Conservation (phyloP, 2,329 filamentous ascomycete genomes). For the Ascochyta fabae region DNA sequence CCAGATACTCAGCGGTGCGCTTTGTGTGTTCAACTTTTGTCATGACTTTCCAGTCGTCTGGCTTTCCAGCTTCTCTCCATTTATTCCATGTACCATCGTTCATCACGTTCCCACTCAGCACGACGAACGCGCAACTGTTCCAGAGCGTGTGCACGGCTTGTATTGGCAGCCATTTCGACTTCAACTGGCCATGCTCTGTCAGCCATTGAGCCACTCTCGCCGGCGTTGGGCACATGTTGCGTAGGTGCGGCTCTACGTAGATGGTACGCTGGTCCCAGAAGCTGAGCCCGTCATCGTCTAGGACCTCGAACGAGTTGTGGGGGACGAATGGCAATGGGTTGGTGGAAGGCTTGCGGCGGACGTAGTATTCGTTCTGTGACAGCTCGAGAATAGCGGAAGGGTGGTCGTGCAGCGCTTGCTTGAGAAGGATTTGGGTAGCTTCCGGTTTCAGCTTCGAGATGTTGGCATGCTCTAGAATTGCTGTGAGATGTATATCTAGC, state of each 20-base stretch:
- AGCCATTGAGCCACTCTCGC: constrained; percentile 42
- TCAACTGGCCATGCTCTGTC: constrained; percentile 35
- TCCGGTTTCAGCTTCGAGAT: constrained; percentile 42
- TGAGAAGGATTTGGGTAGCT: constrained; percentile 38
- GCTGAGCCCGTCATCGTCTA: constrained; percentile 38
- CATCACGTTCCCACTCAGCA: constrained; percentile 43
- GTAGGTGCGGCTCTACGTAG: constrained; percentile 47
- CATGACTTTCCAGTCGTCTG: constrained; percentile 45
- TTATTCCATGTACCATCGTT: constrained; percentile 40
- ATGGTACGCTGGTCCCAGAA: constrained; percentile 49
- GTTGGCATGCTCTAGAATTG: constrained; percentile 38
- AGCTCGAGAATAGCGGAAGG: constrained; percentile 31
- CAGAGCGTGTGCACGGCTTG: constrained; percentile 42
- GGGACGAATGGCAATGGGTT: constrained; percentile 42
- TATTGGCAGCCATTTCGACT: constrained; percentile 44
- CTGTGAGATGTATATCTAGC: constrained; percentile 42
- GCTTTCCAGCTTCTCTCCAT: constrained; percentile 36
- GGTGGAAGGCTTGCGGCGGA: constrained; percentile 39
- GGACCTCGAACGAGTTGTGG: constrained; percentile 29
- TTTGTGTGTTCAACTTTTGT: constrained; percentile 44
- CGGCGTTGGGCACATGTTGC: constrained; percentile 39
- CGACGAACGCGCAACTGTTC: constrained; percentile 45
- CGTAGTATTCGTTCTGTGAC: constrained; percentile 35
- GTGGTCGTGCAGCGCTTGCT: constrained; percentile 33
- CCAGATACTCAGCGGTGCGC: constrained; percentile 41